Conservation (phyloP, 306 rosid species). For the Cercis canadensis region DNA sequence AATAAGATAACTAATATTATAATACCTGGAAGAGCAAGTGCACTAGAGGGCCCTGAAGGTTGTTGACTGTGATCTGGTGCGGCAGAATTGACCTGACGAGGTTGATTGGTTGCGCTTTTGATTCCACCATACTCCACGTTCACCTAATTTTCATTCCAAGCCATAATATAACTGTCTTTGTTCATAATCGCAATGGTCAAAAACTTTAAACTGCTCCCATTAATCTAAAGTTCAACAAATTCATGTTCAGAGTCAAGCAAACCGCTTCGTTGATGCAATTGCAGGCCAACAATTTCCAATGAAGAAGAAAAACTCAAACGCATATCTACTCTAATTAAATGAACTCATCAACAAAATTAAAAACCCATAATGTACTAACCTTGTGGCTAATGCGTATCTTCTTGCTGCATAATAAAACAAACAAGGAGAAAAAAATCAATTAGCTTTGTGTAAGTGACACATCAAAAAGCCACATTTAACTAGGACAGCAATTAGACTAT, state of each 20-base stretch:
- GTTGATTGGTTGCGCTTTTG: slow-evolving; percentile 47
- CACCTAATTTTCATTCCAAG: slow-evolving; percentile 51
- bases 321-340: not conserved
- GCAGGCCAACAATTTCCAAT: not conserved
- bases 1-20: not conserved
- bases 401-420: slow-evolving; percentile 57
- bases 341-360: not conserved
- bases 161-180: slow-evolving; percentile 5
- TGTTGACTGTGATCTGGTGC: slow-evolving; percentile 46
- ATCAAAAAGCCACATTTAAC: not conserved
- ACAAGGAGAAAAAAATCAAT: not conserved
- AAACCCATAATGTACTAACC: slow-evolving; percentile 59
- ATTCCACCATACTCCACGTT: slow-evolving; percentile 76
- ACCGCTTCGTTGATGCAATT: not conserved
- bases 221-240: not conserved
- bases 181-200: not conserved
- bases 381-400: slow-evolving; percentile 71
- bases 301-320: not conserved
- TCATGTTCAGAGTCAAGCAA: not conserved
- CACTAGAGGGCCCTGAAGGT: slow-evolving; percentile 57
- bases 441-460: not conserved
- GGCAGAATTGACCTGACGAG: slow-evolving; percentile 49
- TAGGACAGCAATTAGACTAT: not conserved
- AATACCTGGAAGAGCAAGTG: slow-evolving; percentile 85
- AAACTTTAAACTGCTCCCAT: not conserved